Evolutionary conservation across 495 filamentous ascomycete species (phyloP), one percentile per base, ranked within the genome.

Genomic region (Neurospora africana): DNA sequence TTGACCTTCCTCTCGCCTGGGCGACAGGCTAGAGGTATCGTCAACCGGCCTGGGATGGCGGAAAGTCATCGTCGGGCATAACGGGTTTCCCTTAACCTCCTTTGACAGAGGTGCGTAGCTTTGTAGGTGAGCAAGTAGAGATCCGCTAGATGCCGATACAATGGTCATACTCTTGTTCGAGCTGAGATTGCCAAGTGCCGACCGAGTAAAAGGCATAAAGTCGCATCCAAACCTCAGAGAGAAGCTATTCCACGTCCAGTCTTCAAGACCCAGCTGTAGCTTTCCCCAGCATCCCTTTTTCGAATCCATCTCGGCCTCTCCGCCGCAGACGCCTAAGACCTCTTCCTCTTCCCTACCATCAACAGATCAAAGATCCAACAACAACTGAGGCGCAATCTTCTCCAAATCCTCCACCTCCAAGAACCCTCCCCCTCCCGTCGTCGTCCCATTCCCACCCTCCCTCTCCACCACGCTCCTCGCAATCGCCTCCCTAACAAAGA

Each of bases 401-500:
- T 99, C 96, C 71, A 99, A 82, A 84, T 98, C 91, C 76, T 92
- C 91, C 69, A 93, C 92, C 87, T 97, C 92, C 74, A 95, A 80
- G 79, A 94, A 94, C 38, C 85, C 87, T 74, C 87, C 88, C 19
- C 79, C 82, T 76, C 88, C 89, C 84, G 93, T 92, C 75, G 98
- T 88, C 30, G 94, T 93, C 83, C 98, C 95, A 79, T 92, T 92
- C 27, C 84, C 87, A 72, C 87, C 88, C 23, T 79, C 82, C 77
- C 89, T 89, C 84, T 92, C 91, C 72, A 86, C 88, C 9, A 89
- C 90, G 44, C 92, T 91, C 79, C 95, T 79, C 36, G 93, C 93
- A 76, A 99, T 88, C 37, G 94, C 93, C 83, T 99, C 95, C 74
- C 92, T 86, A 71, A 98, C 92, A 85, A 97, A 99, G 15, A 92